These are phyloP conservation scores for Podaxis sp. DNA, from an alignment of 768 basidiomycete species.

Conservation along the genomic window DNA sequence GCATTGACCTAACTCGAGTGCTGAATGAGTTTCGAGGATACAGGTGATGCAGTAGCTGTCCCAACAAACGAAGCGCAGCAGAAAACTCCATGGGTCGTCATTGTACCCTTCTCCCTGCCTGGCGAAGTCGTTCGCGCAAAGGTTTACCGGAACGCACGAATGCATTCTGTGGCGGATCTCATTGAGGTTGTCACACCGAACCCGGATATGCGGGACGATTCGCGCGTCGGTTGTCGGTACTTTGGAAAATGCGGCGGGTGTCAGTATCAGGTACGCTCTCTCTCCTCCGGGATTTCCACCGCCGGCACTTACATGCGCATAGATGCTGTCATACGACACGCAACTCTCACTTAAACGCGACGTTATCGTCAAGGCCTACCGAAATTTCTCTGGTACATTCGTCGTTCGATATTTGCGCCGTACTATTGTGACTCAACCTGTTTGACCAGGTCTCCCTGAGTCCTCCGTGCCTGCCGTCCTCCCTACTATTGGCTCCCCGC, in stretches of 20 bases:
- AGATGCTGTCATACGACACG: constrained; percentile 86
- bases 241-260: constrained; percentile 92
- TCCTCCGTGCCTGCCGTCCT: constrained; percentile 62
- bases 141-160: constrained; percentile 67
- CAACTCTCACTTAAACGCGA: constrained; percentile 87
- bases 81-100: constrained; percentile 67
- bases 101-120: constrained; percentile 83
- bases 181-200: constrained; percentile 67
- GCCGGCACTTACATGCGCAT: neutral
- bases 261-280: constrained; percentile 78
- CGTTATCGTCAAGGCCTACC: constrained; percentile 82
- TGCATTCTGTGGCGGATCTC: constrained; percentile 78
- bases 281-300: neutral
- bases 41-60: constrained; percentile 70
- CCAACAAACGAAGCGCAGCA: constrained; percentile 39
- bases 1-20: neutral
- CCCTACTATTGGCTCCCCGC: constrained; percentile 81
- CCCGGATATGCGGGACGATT: constrained; percentile 60
- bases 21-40: neutral
- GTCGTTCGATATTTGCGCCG: neutral
- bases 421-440: constrained; percentile 2
- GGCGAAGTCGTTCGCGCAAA: constrained; percentile 75
- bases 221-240: constrained; percentile 74
- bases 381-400: constrained; percentile 63
- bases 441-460: constrained; percentile 50